Evolutionary conservation across 176 grass and related monocot genomes (phyloP).

Genomic region (Neostapfia colusana): DNA sequence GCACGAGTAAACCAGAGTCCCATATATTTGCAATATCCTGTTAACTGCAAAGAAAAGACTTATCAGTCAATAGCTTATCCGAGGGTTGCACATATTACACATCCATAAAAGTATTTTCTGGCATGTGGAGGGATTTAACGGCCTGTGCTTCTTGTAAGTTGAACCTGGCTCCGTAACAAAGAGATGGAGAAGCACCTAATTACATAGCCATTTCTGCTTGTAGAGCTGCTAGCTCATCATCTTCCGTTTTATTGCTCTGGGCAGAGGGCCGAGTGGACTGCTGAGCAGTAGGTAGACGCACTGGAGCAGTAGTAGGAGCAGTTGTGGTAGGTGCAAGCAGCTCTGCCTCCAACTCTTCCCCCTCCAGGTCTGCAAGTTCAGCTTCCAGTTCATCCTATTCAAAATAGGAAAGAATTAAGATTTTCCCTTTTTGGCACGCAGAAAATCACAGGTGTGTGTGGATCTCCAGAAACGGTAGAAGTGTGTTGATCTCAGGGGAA

Average conservation of each 20-base stretch:
- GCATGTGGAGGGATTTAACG: background rate
- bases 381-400: slow-evolving; percentile 92
- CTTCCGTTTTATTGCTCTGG: slow-evolving; percentile 61
- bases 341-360: slow-evolving; percentile 72
- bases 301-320: slow-evolving; percentile 53
- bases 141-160: background rate
- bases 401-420: slow-evolving; percentile 35
- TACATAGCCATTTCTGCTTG: slow-evolving; percentile 97
- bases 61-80: background rate
- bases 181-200: slow-evolving; percentile 43
- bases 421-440: background rate
- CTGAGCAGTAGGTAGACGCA: slow-evolving; percentile 48
- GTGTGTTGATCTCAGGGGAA: background rate
- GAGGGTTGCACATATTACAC: background rate
- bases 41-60: slow-evolving; percentile 4
- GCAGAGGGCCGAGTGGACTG: slow-evolving; percentile 57
- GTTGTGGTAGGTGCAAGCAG: slow-evolving; percentile 65
- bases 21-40: slow-evolving; percentile 36
- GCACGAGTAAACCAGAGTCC: slow-evolving; percentile 23
- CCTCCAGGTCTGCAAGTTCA: slow-evolving; percentile 87
- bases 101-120: background rate
- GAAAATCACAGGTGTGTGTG: background rate
- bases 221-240: slow-evolving; percentile 83
- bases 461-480: background rate
- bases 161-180: background rate